Conservation (phyloP, 176 grass and related monocot genomes). For the Olyra latifolia region DNA sequence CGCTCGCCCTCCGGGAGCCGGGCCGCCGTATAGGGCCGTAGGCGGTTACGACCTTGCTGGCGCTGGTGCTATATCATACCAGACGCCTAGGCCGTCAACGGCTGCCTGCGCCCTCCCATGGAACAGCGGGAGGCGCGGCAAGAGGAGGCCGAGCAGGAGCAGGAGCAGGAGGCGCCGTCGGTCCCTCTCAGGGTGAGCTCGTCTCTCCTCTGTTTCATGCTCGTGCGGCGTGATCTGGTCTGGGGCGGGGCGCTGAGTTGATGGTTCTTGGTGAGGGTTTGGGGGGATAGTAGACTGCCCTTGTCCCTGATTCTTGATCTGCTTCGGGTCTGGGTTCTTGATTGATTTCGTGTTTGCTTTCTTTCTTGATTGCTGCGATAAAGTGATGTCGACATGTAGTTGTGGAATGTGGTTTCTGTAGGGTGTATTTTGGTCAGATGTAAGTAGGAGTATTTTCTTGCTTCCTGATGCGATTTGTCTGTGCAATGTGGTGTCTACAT, state of each 20-base stretch:
- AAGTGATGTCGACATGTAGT: neutral
- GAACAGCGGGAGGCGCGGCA: constrained; percentile 47
- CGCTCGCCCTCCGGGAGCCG: neutral
- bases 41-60: neutral
- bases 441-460: neutral
- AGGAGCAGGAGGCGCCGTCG: constrained; percentile 34
- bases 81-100: constrained; percentile 16
- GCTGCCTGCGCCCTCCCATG: constrained; percentile 42
- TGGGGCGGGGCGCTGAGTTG: neutral
- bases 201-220: neutral
- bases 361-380: neutral
- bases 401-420: neutral
- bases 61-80: constrained; percentile 27
- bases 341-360: neutral
- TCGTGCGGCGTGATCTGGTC: constrained; percentile 1
- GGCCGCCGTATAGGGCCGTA: constrained; percentile 9
- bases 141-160: constrained; percentile 20
- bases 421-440: neutral
- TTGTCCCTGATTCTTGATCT: neutral
- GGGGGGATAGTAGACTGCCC: neutral
- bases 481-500: neutral
- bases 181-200: constrained; percentile 36
- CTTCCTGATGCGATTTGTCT: neutral
- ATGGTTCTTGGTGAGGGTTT: neutral
- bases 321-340: neutral